Evolutionary conservation across 2,329 filamentous ascomycete species (phyloP), one percentile per base, ranked within the genome.

Genomic region (Epicoccum sorghinum): DNA sequence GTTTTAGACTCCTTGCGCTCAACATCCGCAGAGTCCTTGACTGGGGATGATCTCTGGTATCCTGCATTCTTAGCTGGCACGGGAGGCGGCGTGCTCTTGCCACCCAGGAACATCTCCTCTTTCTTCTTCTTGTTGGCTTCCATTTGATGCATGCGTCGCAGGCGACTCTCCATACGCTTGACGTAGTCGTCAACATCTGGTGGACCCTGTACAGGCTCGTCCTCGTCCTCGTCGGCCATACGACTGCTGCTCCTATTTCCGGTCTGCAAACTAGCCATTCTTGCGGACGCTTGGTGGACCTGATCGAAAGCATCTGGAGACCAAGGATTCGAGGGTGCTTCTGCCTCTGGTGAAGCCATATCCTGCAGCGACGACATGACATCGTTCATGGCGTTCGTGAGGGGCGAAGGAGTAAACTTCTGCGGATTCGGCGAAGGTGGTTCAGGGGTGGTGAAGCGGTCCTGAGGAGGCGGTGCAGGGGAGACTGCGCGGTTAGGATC

Each of bases 351-450:
- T 58, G 80, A 79, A 27, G 88, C 88, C 80, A 99, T 90, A 56
- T 93, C 92, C 69, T 96, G 89, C 38, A 99, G 77, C 51, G 95
- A 96, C 61, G 95, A 91, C 86, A 98, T 97, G 4, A 99, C 93
- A 74, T 96, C 93, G 69, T 98, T 93, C 92, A 99, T 99, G 1
- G 95, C 95, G 73, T 93, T 91, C 55, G 95, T 84, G 3, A 99
- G 79, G 0, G 95, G 95, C 2, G 95, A 98, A 1, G 95, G 95
- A 0, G 95, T 99, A 72, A 35, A 80, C 23, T 56, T 56, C 22
- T 56, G 52, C 5, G 47, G 47, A 8, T 36, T 47, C 9, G 37
- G 86, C 4, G 91, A 92, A 4, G 86, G 86, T 3, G 87, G 88
- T 32, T 79, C 81, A 0, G 89, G 88, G 1, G 89, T 90, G 6